Base-by-base conservation (phyloP, 1,139 yeast species). In the Meyerozyma smithsonii region DNA sequence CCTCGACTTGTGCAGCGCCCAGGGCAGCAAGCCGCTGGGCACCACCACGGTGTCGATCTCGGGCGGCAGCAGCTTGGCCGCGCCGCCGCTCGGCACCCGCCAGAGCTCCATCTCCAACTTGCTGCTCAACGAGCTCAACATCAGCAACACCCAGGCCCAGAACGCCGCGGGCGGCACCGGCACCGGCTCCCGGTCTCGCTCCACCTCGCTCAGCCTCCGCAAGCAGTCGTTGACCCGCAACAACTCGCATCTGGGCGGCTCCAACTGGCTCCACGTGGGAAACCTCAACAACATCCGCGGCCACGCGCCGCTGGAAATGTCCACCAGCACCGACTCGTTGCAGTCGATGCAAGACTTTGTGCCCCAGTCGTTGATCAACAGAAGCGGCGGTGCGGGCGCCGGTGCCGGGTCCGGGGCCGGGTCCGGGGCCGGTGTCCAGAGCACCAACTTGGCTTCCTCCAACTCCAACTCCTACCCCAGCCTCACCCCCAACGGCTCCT, bases 251-350 rank as follows among this genome's bases (percentile, higher is more conserved):
- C 49, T 54, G 26, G 62, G 58, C 36, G 62, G 58, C 45, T 28
- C 33, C 18, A 66, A 61, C 45, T 71, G 76, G 77, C 58, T 71
- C 36, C 76, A 71, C 52, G 72, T 71, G 33, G 76, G 76, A 1
- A 71, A 70, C 46, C 58, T 71, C 43, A 62, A 56, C 46, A 64
- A 58, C 37, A 59, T 67, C 18, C 61, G 69, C 43, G 33, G 33
- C 33, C 33, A 28, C 12, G 33, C 33, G 11, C 61, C 66, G 10
- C 44, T 46, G 25, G 43, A 43, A 30, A 39, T 37, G 17, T 43
- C 44, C 14, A 40, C 40, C 28, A 66, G 72, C 42, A 61, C 74
- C 0, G 77, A 70, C 44, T 66, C 72, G 3, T 61, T 70, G 44
- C 74, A 67, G 46, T 67, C 72, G 39, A 63, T 69, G 59, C 73